Evolutionary conservation across 768 basidiomycete genomes (phyloP), one percentile per base, ranked within the genome.

Genomic region (Boletellus sp.): DNA sequence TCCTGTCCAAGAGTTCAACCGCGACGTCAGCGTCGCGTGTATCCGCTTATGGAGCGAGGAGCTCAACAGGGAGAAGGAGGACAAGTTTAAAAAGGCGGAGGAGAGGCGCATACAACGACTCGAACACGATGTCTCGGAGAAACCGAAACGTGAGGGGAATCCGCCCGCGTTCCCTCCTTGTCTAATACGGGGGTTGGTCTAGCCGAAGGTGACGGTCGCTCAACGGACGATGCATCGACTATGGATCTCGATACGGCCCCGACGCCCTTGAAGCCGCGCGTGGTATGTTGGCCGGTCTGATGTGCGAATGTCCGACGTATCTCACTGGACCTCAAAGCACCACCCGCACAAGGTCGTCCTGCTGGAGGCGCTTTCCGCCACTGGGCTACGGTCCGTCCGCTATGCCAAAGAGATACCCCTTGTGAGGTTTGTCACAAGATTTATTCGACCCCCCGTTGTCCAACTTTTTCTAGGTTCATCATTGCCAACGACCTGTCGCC

Each of bases 1-100:
- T 64, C 95, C 96, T 6, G 87, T 97, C 12, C 96, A 99, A 65
- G 92, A 99, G 68, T 99, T 96, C 76, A 99, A 99, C 71, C 79
- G 96, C 34, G 96, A 99, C 70, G 68, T 91, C 40, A 93, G 90
- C 55, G 84, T 97, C 37, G 91, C 93, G 19, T 88, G 87, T 56
- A 97, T 99, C 48, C 77, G 84, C 26, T 81, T 84, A 4, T 99
- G 93, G 93, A 86, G 88, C 51, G 87, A 94, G 60, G 74, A 83
- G 48, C 45, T 80, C 35, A 79, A 87, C 62, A 75, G 70, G 62
- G 71, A 72, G 47, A 92, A 87, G 71, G 76, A 81, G 63, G 72
- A 66, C 52, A 78, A 72, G 57, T 90, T 85, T 82, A 72, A 66
- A 56, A 70, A 70, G 58, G 64, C 71, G 23, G 77, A 75, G 61